These are phyloP conservation scores for Rugosomyces carneus DNA, from an alignment of 1,284 basidiomycete species.

Conservation along the genomic window DNA sequence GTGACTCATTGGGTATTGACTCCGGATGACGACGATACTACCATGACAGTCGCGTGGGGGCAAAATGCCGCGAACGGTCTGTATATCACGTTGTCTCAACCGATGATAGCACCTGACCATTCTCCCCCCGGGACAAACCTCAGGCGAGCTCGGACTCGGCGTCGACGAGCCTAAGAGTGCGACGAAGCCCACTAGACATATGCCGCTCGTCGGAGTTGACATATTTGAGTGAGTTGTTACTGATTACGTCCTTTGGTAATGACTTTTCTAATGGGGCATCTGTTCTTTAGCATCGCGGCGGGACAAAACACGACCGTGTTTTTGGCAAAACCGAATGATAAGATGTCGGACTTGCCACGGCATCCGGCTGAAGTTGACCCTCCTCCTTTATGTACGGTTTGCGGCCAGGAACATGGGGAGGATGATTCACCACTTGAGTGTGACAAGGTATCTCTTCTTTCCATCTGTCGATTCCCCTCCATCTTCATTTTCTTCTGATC, in stretches of 20 bases:
- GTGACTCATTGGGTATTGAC: conserved; percentile 86
- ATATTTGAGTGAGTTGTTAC: conserved; percentile 61
- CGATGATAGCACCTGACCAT: not conserved
- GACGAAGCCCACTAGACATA: conserved; percentile 75
- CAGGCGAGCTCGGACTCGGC: conserved; percentile 79
- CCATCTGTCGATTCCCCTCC: not conserved
- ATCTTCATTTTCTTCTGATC: not conserved
- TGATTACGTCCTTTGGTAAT: not conserved
- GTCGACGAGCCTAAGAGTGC: conserved; percentile 78
- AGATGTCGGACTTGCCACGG: conserved; percentile 66
- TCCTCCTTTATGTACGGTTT: conserved; percentile 68
- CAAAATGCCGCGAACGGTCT: conserved; percentile 75
- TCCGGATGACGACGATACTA: conserved; percentile 60
- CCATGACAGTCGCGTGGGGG: conserved; percentile 84
- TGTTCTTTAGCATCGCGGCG: conserved; percentile 60
- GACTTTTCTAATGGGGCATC: not conserved
- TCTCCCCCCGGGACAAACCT: conserved; percentile 10
- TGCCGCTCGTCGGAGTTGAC: conserved; percentile 68
- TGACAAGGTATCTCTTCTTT: conserved; percentile 60
- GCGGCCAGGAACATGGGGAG: conserved; percentile 61
- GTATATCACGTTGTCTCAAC: conserved; percentile 4
- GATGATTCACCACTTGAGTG: conserved; percentile 73
- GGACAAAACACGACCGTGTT: conserved; percentile 85
- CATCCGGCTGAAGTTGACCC: conserved; percentile 70
- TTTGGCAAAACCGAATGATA: conserved; percentile 65